Conservation (phyloP, 805 yeast species). For the Saccharomycopsis synnaedendra region DNA sequence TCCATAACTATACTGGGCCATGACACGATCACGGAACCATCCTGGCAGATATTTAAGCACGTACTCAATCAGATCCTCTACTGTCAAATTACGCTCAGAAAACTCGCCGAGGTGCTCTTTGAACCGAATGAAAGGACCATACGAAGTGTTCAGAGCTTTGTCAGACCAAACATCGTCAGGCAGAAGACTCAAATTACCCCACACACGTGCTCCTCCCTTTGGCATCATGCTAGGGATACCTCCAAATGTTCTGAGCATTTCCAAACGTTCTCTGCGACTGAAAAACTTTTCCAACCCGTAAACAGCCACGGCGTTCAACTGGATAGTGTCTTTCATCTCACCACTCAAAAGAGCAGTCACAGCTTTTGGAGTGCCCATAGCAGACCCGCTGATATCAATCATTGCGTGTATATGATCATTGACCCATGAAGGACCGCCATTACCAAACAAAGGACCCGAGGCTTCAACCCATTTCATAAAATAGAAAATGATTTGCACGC, state of each 20-base stretch:
- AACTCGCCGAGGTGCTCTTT: conserved; percentile 31
- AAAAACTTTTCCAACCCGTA: conserved; percentile 92
- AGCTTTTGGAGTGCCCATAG: conserved; percentile 90
- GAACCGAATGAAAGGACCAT: conserved; percentile 69
- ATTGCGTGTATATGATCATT: conserved; percentile 71
- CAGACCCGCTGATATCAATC: conserved; percentile 83
- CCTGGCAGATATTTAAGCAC: conserved; percentile 54
- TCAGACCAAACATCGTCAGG: conserved; percentile 50
- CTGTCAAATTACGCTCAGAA: conserved; percentile 45
- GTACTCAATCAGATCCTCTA: conserved; percentile 56
- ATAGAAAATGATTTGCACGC: conserved; percentile 78
- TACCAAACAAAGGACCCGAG: conserved; percentile 64
- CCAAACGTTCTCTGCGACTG: conserved; percentile 78
- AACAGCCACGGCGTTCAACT: conserved; percentile 82
- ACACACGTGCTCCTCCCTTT: conserved; percentile 81
- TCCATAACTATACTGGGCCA: conserved; percentile 71
- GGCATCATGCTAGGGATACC: conserved; percentile 95
- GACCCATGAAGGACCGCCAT: conserved; percentile 88
- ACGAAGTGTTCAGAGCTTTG: conserved; percentile 23
- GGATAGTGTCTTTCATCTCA: conserved; percentile 97
- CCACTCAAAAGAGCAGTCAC: conserved; percentile 89
- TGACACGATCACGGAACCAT: conserved; percentile 61
- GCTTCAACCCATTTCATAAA: conserved; percentile 97
- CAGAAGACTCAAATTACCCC: conserved; percentile 66
- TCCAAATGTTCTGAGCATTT: conserved; percentile 79